phyloP scores from a whole-genome alignment of 768 basidiomycete genomes.

The Leucocoprinus birnbaumii region DNA sequence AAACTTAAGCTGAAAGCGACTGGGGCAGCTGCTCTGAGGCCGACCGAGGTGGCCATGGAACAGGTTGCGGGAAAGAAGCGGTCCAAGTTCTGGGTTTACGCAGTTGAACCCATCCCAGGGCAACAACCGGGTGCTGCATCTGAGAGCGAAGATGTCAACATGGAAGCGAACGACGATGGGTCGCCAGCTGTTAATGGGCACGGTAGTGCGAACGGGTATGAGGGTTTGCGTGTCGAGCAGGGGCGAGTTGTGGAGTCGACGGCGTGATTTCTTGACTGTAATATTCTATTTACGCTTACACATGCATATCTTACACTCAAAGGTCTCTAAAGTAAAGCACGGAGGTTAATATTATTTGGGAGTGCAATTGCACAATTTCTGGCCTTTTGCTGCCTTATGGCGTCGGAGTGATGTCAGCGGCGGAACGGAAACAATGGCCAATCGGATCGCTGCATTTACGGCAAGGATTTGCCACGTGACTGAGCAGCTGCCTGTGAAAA shows the following conservation, averaged over 20 bases:
- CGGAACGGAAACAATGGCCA: not conserved
- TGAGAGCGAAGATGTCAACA: not conserved
- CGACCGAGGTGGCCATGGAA: constrained; percentile 73
- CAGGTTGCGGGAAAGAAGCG: constrained; percentile 77
- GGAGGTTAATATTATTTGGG: constrained; percentile 3
- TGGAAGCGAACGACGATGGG: constrained; percentile 1
- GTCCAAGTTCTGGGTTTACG: constrained; percentile 89
- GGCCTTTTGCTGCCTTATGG: too few relatives aligned
- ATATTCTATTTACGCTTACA: not conserved
- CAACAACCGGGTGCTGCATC: constrained; percentile 18
- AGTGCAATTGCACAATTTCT: too few relatives aligned
- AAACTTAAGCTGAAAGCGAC: constrained; percentile 46
- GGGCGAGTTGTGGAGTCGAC: not conserved
- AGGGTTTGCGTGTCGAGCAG: not conserved
- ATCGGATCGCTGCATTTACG: not conserved
- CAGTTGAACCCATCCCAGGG: constrained; percentile 65
- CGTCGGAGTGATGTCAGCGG: not conserved
- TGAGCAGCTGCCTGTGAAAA: not conserved
- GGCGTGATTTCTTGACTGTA: not conserved
- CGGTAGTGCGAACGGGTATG: not conserved
- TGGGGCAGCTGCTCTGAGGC: constrained; percentile 66
- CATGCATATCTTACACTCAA: constrained; percentile 1
- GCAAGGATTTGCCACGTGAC: not conserved
- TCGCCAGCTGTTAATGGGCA: constrained; percentile 5
- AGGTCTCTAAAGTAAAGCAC: not conserved